Base-by-base conservation (phyloP, 805 yeast species). In the Lachancea quebecensis region DNA sequence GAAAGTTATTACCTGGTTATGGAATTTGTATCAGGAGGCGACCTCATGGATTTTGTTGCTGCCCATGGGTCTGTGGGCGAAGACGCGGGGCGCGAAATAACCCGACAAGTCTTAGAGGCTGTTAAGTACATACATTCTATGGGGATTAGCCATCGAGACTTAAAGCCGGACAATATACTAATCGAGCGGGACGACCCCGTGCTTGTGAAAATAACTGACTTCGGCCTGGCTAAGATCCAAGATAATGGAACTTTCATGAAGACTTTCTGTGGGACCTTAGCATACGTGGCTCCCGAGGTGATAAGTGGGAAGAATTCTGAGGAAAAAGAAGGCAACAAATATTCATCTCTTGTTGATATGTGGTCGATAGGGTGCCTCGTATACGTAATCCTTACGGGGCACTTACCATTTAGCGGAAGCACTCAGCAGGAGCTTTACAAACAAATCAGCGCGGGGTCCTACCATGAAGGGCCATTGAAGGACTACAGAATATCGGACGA, bases 11-110 rank as follows among this genome's bases (percentile, higher is more conserved):
- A 87, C 62, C 70, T 93, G 51, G 91, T 93, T 7, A 91, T 93
- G 97, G 99, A 93, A 59, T 85, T 82, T 56, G 95, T 93, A 25
- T 82, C 95, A 1, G 97, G 97, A 12, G 99, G 99, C 21, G 99
- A 93, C 64, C 70, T 93, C 42, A 93, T 93, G 99, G 99, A 93
- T 68, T 90, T 87, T 66, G 95, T 91, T 2, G 91, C 95, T 1
- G 86, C 89, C 2, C 84, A 86, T 64, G 97, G 97, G 2, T 79
- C 91, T 2, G 85, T 93, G 15, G 91, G 91, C 11, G 99, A 93
- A 64, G 89, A 80, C 39, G 93, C 95, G 3, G 85, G 90, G 8
- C 81, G 85, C 53, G 96, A 86, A 49, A 86, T 93, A 21, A 76
- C 95, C 1, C 77, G 78, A 52, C 99, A 93, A 64, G 81, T 91